Evolutionary conservation across 2,329 filamentous ascomycete species (phyloP).

Genomic region (Diplodia scrobiculata): DNA sequence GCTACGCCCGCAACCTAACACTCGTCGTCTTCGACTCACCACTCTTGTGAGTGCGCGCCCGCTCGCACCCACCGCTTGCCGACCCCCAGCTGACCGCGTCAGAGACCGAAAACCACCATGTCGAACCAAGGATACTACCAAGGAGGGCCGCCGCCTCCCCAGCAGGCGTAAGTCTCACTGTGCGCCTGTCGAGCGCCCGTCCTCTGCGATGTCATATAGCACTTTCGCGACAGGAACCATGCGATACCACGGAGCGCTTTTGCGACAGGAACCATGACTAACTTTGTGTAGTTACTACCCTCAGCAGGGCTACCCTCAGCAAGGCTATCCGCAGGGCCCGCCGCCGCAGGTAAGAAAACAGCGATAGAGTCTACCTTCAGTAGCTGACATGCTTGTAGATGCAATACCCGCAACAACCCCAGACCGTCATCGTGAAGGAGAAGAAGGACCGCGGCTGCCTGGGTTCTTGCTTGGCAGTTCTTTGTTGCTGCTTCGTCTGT

Average conservation of each 20-base stretch:
- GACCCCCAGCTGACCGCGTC: constrained; percentile 3
- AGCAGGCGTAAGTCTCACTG: constrained; percentile 1
- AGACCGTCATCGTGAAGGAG: constrained; percentile 46
- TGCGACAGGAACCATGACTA: not conserved
- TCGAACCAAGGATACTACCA: constrained; percentile 46
- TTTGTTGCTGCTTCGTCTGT: constrained; percentile 67
- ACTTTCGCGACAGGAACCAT: not conserved
- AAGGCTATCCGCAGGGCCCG: constrained; percentile 31
- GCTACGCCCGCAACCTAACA: not conserved
- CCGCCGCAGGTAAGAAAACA: not conserved
- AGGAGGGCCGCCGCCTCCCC: constrained; percentile 32
- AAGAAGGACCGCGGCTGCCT: constrained; percentile 58
- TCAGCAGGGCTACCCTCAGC: constrained; percentile 35
- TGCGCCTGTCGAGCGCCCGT: constrained; percentile 29
- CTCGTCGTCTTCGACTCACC: not conserved
- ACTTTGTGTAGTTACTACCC: not conserved
- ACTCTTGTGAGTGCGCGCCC: not conserved
- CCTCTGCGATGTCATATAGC: constrained; percentile 25
- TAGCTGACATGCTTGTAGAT: constrained; percentile 38
- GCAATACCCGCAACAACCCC: constrained; percentile 56
- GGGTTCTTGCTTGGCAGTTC: constrained; percentile 54
- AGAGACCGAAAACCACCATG: constrained; percentile 35
- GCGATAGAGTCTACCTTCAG: not conserved
- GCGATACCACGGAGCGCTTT: not conserved
- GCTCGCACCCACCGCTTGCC: not conserved